Conservation (phyloP, 2,329 filamentous ascomycete species). For the Colletotrichum lentis region DNA sequence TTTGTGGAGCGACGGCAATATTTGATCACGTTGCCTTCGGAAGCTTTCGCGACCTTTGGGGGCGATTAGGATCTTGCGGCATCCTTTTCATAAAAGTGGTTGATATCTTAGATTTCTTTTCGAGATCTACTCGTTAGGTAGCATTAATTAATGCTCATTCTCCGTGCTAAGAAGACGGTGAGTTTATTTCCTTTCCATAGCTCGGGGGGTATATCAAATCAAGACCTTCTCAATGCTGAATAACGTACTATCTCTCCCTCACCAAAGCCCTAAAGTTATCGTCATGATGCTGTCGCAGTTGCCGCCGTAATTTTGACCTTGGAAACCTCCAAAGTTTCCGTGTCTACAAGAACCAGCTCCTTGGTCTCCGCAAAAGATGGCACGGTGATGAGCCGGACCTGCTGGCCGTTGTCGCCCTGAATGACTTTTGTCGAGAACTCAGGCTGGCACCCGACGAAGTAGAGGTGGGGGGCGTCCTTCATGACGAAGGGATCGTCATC, state of each 20-base stretch:
- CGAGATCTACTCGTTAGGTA: not conserved
- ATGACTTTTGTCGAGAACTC: slow-evolving; percentile 77
- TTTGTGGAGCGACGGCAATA: not conserved
- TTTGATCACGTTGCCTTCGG: not conserved
- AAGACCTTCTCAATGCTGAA: slow-evolving; percentile 19
- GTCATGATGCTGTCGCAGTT: slow-evolving; percentile 11
- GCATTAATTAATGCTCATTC: slow-evolving; percentile 6
- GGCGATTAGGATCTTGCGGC: not conserved
- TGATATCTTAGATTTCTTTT: not conserved
- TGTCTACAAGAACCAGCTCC: slow-evolving; percentile 83
- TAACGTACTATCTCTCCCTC: slow-evolving; percentile 2
- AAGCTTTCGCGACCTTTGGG: too few species aligned
- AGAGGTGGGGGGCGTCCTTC: slow-evolving; percentile 85
- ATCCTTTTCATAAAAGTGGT: not conserved
- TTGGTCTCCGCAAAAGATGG: slow-evolving; percentile 82
- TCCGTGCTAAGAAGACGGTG: not conserved
- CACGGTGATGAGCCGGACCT: slow-evolving; percentile 80
- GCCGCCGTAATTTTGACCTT: slow-evolving; percentile 65
- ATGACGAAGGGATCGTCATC: slow-evolving; percentile 92
- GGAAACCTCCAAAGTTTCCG: slow-evolving; percentile 83
- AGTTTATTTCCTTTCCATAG: slow-evolving; percentile 24
- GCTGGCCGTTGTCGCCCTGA: slow-evolving; percentile 71
- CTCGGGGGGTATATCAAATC: slow-evolving; percentile 35
- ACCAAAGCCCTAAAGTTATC: not conserved
- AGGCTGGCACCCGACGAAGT: slow-evolving; percentile 87